Evolutionary conservation across 208 protist genomes (phyloP).

Genomic region (Blastocrithidia nonstop): DNA sequence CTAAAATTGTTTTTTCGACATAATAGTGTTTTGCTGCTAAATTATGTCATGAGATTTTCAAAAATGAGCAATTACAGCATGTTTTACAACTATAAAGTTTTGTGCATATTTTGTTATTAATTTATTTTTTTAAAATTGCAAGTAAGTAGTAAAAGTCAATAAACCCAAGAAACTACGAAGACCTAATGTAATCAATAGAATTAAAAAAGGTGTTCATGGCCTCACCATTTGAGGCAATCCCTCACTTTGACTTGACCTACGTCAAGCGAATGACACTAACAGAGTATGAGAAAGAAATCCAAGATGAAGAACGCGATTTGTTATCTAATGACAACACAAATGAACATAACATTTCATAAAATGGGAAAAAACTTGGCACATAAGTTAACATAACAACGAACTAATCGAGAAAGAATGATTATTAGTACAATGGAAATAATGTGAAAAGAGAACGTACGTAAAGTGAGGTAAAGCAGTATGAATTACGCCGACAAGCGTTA

Average conservation of each 20-base stretch:
- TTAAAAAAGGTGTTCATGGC: conserved; percentile 10
- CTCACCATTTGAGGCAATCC: conserved; percentile 48
- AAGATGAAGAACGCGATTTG: conserved; percentile 17
- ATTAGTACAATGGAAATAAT: conserved; percentile 4
- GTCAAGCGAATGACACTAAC: conserved; percentile 40
- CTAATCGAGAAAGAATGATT: background rate
- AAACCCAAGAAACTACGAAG: background rate
- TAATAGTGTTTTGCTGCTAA: too few species aligned
- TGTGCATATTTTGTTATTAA: background rate
- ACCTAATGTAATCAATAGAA: background rate
- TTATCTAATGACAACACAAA: too few species aligned
- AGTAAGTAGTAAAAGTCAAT: background rate
- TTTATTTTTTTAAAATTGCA: background rate
- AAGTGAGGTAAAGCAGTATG: conserved; percentile 6
- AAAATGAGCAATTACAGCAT: too few species aligned
- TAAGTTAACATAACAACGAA: background rate
- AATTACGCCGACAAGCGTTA: conserved; percentile 24
- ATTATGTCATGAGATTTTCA: too few species aligned
- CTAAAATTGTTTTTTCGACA: too few species aligned
- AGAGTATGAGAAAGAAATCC: conserved; percentile 43
- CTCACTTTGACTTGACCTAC: conserved; percentile 56
- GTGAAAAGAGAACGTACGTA: conserved; percentile 1
- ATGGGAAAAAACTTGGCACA: background rate
- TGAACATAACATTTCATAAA: too few species aligned
- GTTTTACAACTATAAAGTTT: too few species aligned